phyloP scores from a whole-genome alignment of 2,329 filamentous ascomycete genomes.

The Fusarium papillatum region DNA sequence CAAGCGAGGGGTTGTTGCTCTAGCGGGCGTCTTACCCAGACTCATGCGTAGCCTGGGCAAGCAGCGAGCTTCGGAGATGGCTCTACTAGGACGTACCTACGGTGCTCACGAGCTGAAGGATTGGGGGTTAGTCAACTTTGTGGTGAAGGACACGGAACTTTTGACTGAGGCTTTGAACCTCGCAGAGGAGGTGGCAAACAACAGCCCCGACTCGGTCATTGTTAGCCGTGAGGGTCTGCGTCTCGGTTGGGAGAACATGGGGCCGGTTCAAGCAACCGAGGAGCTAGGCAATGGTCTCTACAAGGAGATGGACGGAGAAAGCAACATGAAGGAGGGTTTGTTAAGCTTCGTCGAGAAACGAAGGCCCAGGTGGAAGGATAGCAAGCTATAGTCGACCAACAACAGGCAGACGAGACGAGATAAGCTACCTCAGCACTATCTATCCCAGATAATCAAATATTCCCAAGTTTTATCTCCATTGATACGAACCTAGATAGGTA shows the following conservation, averaged over 20 bases:
- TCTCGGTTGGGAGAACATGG: slow-evolving; percentile 77
- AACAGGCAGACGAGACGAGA: background rate
- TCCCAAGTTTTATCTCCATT: background rate
- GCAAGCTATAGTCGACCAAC: slow-evolving; percentile 31
- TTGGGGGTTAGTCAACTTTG: slow-evolving; percentile 38
- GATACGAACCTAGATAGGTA: background rate
- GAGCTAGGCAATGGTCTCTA: slow-evolving; percentile 59
- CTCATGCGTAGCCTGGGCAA: slow-evolving; percentile 61
- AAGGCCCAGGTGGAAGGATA: slow-evolving; percentile 73
- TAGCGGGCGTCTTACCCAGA: slow-evolving; percentile 64
- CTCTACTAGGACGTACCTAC: slow-evolving; percentile 60
- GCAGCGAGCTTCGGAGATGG: slow-evolving; percentile 63
- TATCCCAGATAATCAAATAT: background rate
- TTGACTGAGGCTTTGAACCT: slow-evolving; percentile 69
- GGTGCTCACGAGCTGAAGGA: slow-evolving; percentile 54
- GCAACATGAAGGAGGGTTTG: slow-evolving; percentile 78
- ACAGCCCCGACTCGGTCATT: slow-evolving; percentile 80
- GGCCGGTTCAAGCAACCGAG: slow-evolving; percentile 67
- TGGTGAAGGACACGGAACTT: slow-evolving; percentile 49
- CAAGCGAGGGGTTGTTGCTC: slow-evolving; percentile 66
- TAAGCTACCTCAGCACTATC: background rate
- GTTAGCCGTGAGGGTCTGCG: slow-evolving; percentile 77
- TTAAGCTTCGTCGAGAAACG: slow-evolving; percentile 80
- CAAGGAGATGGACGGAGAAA: slow-evolving; percentile 70
- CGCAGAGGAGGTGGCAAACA: slow-evolving; percentile 70